Evolutionary conservation across 768 basidiomycete genomes (phyloP).

Genomic region (Mycena polygramma): DNA sequence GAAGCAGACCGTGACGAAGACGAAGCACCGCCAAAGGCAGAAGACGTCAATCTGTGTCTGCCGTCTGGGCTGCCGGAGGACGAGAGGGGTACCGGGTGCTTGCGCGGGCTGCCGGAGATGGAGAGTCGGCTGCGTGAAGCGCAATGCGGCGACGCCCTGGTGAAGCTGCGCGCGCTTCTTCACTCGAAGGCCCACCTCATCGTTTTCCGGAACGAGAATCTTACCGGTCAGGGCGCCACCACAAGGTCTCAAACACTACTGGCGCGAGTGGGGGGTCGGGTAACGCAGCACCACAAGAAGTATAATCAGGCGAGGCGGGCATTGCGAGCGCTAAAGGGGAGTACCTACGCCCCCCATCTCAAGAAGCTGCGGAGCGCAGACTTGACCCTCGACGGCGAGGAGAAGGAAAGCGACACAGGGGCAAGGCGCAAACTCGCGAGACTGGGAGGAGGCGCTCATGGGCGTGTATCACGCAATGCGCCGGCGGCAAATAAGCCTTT

Average conservation of each 20-base stretch:
- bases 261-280: background rate
- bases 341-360: background rate
- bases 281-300: background rate
- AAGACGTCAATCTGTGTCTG: background rate
- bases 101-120: background rate
- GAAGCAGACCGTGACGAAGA: background rate
- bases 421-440: background rate
- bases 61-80: background rate
- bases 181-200: constrained; percentile 10
- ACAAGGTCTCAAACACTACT: background rate
- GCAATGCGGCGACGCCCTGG: background rate
- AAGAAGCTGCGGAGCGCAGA: background rate
- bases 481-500: background rate
- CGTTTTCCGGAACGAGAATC: background rate
- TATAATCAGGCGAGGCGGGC: background rate
- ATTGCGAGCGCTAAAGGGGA: background rate
- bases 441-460: background rate
- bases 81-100: constrained; percentile 1
- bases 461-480: background rate
- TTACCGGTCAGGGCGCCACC: background rate
- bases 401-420: background rate
- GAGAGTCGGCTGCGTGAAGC: constrained; percentile 12
- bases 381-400: constrained; percentile 8
- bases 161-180: background rate
- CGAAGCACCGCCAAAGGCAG: background rate